phyloP scores from a whole-genome alignment of 495 filamentous ascomycete genomes.

The Penicillium coffeae region DNA sequence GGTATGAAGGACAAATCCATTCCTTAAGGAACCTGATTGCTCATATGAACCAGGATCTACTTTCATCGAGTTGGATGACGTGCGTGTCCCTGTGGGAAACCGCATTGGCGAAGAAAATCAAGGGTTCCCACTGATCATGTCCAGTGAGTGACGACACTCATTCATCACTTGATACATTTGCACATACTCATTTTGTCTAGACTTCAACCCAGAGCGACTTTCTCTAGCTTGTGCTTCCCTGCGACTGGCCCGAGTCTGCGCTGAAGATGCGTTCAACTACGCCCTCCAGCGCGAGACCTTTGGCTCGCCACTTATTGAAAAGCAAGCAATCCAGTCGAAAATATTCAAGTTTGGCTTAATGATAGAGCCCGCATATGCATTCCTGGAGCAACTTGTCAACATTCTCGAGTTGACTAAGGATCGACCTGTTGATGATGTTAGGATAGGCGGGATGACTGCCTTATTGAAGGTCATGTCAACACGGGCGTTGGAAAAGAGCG shows the following conservation, averaged over 20 bases:
- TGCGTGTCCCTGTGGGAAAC: slow-evolving; percentile 41
- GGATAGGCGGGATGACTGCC: slow-evolving; percentile 47
- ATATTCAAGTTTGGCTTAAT: slow-evolving; percentile 47
- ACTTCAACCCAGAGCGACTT: slow-evolving; percentile 48
- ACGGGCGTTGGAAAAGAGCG: slow-evolving; percentile 51
- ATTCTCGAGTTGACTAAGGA: slow-evolving; percentile 42
- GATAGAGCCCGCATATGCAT: slow-evolving; percentile 48
- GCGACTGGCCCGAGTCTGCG: slow-evolving; percentile 44
- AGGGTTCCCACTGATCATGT: slow-evolving; percentile 50
- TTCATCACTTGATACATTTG: no score
- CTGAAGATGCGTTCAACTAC: slow-evolving; percentile 47
- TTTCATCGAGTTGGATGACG: slow-evolving; percentile 47
- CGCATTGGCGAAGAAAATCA: slow-evolving; percentile 45
- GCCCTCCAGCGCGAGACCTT: slow-evolving; percentile 48
- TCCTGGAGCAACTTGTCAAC: slow-evolving; percentile 46
- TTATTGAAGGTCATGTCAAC: slow-evolving; percentile 54
- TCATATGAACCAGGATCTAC: slow-evolving; percentile 34
- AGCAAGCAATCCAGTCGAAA: slow-evolving; percentile 45
- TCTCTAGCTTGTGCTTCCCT: slow-evolving; percentile 39
- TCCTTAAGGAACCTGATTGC: background rate
- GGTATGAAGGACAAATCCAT: slow-evolving; percentile 19
- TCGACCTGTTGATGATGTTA: slow-evolving; percentile 30
- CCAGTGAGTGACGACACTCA: slow-evolving; percentile 31
- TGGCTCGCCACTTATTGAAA: slow-evolving; percentile 43
- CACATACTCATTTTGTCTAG: slow-evolving; percentile 13